Percentiles rank a stretch among this genome's conserved stretches.
Evolutionary conservation across 2,329 filamentous ascomycete genomes (phyloP).

Genomic region (Talaromyces islandicus): DNA sequence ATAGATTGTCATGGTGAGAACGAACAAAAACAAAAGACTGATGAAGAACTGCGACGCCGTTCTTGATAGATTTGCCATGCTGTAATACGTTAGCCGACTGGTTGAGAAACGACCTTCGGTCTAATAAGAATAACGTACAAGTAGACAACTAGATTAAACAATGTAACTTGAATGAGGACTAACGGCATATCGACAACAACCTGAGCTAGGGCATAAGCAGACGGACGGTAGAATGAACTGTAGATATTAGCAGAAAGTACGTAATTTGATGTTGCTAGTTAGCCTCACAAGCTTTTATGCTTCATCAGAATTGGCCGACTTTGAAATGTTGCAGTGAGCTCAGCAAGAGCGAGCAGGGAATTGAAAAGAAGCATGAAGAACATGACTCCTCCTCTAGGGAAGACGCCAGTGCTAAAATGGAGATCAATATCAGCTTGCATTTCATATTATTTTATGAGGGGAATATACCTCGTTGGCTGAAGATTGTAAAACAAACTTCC

Average conservation of each 20-base stretch:
- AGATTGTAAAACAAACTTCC: conserved; percentile 51
- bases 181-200: conserved; percentile 54
- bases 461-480: conserved; percentile 40
- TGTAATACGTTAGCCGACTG: conserved; percentile 7
- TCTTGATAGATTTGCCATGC: conserved; percentile 50
- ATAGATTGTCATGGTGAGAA: conserved; percentile 51
- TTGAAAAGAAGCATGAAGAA: conserved; percentile 61
- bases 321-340: conserved; percentile 56
- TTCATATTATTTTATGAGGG: neutral
- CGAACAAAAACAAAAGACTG: conserved; percentile 49
- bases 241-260: conserved; percentile 6
- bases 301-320: conserved; percentile 62
- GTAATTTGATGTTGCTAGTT: neutral
- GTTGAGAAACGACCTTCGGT: too few species aligned
- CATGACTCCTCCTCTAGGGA: conserved; percentile 55
- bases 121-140: conserved; percentile 31
- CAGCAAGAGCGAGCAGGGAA: conserved; percentile 54
- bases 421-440: neutral
- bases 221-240: conserved; percentile 58
- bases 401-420: conserved; percentile 44
- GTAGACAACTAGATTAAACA: conserved; percentile 58
- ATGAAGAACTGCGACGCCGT: conserved; percentile 60
- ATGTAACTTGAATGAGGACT: conserved; percentile 51
- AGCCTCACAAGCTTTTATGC: conserved; percentile 57
- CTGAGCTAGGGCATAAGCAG: conserved; percentile 54